These are phyloP conservation scores for Phytopythium boreale DNA, from an alignment of 352 stramenopile genomes.

Conservation along the genomic window DNA sequence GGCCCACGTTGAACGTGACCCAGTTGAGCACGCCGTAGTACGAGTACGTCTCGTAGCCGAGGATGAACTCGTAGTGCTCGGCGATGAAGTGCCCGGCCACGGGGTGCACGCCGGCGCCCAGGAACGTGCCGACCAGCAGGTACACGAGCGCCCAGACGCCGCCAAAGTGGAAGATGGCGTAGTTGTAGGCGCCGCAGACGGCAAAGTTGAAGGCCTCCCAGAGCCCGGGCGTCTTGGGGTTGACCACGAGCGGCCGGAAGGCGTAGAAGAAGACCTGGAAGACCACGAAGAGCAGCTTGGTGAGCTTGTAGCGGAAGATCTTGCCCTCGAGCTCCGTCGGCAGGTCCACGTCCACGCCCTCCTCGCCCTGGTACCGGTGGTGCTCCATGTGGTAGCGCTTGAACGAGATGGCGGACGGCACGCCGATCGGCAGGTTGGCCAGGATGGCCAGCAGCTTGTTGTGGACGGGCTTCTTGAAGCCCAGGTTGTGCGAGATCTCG, in stretches of 20 bases:
- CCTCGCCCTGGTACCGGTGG: conserved; percentile 94
- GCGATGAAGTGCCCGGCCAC: conserved; percentile 97
- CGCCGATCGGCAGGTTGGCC: conserved; percentile 91
- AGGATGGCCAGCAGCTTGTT: conserved; percentile 93
- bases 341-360: conserved; percentile 94
- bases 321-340: conserved; percentile 89
- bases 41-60: conserved; percentile 96
- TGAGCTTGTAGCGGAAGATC: conserved; percentile 83
- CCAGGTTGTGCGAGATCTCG: conserved; percentile 95
- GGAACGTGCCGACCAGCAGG: conserved; percentile 88
- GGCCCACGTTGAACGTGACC: conserved; percentile 97
- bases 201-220: conserved; percentile 91
- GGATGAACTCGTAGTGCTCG: conserved; percentile 96
- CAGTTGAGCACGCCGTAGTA: conserved; percentile 98
- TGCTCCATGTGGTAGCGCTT: conserved; percentile 98
- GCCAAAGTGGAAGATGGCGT: conserved; percentile 71
- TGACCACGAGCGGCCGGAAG: conserved; percentile 90
- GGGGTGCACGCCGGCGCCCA: conserved; percentile 93
- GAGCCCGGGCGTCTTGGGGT: conserved; percentile 81
- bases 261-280: conserved; percentile 94
- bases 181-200: conserved; percentile 84
- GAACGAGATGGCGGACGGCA: conserved; percentile 93
- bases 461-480: conserved; percentile 87
- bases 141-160: conserved; percentile 89
- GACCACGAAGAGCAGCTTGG: conserved; percentile 92